phyloP scores from a whole-genome alignment of 331 rosid species.

The Rosa hybrid region DNA sequence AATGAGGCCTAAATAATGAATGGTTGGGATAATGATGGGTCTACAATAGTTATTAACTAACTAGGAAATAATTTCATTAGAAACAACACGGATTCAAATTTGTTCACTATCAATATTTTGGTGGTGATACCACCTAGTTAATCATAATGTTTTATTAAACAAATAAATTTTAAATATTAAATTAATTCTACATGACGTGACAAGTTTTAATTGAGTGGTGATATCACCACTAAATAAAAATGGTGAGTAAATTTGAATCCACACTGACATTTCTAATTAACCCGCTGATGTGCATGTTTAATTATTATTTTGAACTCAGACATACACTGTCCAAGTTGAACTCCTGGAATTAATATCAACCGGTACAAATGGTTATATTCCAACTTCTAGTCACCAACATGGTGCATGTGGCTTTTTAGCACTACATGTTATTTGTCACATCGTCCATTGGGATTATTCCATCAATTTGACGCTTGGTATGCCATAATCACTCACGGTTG shows the following conservation, averaged over 20 bases:
- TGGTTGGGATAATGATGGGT: too few relatives aligned
- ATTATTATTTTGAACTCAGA: too few relatives aligned
- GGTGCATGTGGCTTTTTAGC: background rate
- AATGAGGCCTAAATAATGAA: too few relatives aligned
- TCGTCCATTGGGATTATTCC: background rate
- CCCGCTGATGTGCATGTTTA: background rate
- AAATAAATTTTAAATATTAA: too few relatives aligned
- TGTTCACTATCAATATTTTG: too few relatives aligned
- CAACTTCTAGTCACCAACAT: background rate
- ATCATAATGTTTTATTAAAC: too few relatives aligned
- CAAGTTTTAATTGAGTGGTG: too few relatives aligned
- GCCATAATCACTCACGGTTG: background rate
- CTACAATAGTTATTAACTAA: too few relatives aligned
- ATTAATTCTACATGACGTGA: too few relatives aligned
- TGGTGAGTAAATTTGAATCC: too few relatives aligned
- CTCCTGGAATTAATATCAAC: background rate
- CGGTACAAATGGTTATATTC: background rate
- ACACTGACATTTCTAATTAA: background rate
- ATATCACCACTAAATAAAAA: too few relatives aligned
- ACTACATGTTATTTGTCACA: background rate
- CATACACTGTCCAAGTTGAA: background rate
- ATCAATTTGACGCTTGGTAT: background rate
- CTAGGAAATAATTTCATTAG: background rate
- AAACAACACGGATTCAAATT: background rate
- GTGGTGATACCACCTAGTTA: too few relatives aligned